These are phyloP conservation scores for Aechmea fasciata DNA, from an alignment of 176 grass and related monocot genomes.

Conservation along the genomic window DNA sequence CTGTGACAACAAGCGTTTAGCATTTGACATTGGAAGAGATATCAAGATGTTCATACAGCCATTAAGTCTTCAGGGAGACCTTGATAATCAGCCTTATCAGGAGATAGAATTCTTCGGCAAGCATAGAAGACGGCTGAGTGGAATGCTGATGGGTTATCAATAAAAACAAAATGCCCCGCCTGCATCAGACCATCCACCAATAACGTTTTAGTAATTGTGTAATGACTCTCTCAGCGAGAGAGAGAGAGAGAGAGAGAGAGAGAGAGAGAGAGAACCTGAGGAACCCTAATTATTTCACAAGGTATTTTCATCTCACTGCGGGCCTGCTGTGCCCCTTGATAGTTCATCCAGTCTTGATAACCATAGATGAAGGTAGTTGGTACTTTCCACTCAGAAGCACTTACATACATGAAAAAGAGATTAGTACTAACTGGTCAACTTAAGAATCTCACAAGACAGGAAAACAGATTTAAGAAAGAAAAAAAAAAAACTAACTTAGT, in stretches of 20 bases:
- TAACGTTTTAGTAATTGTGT: constrained; percentile 1
- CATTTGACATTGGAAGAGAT: too few species aligned
- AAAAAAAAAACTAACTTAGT: too few species aligned
- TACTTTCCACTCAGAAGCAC: constrained; percentile 87
- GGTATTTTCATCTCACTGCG: constrained; percentile 85
- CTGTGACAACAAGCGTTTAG: too few species aligned
- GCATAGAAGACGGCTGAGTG: constrained; percentile 65
- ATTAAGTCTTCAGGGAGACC: constrained; percentile 49
- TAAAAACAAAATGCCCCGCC: constrained; percentile 94
- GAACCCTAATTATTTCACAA: constrained; percentile 92
- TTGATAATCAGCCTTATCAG: constrained; percentile 25
- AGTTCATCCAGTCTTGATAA: constrained; percentile 91
- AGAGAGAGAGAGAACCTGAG: constrained; percentile 45
- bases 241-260: background rate
- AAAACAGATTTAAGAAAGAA: background rate
- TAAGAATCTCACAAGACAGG: background rate
- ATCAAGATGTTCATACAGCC: constrained; percentile 31
- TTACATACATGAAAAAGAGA: constrained; percentile 19
- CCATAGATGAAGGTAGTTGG: constrained; percentile 98
- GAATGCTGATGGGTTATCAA: constrained; percentile 80
- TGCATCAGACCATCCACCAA: constrained; percentile 21
- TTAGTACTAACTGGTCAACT: background rate
- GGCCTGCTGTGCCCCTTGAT: constrained; percentile 77
- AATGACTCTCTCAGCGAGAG: background rate
- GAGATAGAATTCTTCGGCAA: constrained; percentile 58